Conservation (phyloP, 192 early-diverging fungal genomes). For the Funneliformis mosseae region DNA sequence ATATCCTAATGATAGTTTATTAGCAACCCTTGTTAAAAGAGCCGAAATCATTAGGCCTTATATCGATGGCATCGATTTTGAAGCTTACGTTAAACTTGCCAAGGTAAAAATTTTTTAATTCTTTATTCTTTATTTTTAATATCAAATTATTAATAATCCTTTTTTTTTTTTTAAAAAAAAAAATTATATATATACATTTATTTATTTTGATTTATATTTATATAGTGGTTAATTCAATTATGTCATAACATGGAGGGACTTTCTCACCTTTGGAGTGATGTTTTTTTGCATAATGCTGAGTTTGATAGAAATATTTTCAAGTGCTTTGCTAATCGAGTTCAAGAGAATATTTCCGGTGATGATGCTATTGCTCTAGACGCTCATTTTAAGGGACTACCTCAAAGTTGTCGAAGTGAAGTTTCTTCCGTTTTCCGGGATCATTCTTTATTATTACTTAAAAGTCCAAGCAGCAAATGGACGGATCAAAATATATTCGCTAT, state of each 20-base stretch:
- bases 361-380: background rate
- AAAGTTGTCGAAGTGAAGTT: background rate
- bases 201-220: too few relatives aligned
- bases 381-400: background rate
- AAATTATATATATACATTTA: too few relatives aligned
- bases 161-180: background rate
- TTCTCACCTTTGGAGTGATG: background rate
- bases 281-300: background rate
- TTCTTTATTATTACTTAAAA: background rate
- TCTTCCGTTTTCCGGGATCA: background rate
- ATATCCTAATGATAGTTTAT: background rate
- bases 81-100: background rate
- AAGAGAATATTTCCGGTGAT: background rate
- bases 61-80: background rate
- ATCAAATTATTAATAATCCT: background rate
- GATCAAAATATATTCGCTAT: background rate
- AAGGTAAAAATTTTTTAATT: background rate
- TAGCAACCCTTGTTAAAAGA: background rate
- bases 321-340: background rate
- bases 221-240: slow-evolving; percentile 5
- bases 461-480: background rate
- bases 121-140: background rate
- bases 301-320: background rate
- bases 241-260: background rate
- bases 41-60: background rate